Percentiles rank a stretch among this genome's conserved stretches.
These are phyloP conservation scores for Theobroma cacao DNA, from an alignment of 345 rosid species.

Conservation along the genomic window DNA sequence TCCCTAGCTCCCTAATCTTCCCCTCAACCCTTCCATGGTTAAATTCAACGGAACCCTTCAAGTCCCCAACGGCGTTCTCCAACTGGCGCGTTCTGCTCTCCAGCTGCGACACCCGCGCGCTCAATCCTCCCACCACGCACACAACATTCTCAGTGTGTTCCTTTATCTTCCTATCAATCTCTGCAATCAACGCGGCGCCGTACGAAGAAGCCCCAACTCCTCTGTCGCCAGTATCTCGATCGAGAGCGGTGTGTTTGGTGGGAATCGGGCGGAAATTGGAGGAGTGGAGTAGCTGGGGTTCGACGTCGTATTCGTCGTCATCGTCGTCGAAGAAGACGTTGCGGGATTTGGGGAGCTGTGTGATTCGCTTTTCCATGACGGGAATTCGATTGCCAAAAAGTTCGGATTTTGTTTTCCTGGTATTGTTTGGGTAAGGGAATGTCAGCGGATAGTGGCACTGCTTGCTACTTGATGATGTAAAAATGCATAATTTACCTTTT, in stretches of 20 bases:
- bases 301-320: slow-evolving; percentile 9
- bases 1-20: slow-evolving; percentile 49
- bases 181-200: slow-evolving; percentile 31
- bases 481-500: no score
- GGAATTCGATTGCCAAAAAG: background rate
- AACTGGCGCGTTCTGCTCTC: slow-evolving; percentile 40
- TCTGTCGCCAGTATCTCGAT: slow-evolving; percentile 7
- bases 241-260: background rate
- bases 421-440: no score
- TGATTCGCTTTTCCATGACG: slow-evolving; percentile 34
- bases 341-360: slow-evolving; percentile 24
- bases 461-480: no score
- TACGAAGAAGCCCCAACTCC: slow-evolving; percentile 19
- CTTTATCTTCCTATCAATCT: slow-evolving; percentile 44
- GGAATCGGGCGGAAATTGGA: slow-evolving; percentile 19
- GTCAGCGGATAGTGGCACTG: no score
- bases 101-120: slow-evolving; percentile 44
- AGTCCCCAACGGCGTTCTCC: slow-evolving; percentile 41
- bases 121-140: slow-evolving; percentile 39
- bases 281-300: background rate
- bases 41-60: slow-evolving; percentile 39
- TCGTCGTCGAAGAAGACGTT: slow-evolving; percentile 31
- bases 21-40: slow-evolving; percentile 45
- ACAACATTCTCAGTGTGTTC: slow-evolving; percentile 40
- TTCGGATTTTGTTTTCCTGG: no score